These are phyloP conservation scores for Podosphaera xanthii DNA, from an alignment of 2,329 filamentous ascomycete genomes.

Conservation along the genomic window DNA sequence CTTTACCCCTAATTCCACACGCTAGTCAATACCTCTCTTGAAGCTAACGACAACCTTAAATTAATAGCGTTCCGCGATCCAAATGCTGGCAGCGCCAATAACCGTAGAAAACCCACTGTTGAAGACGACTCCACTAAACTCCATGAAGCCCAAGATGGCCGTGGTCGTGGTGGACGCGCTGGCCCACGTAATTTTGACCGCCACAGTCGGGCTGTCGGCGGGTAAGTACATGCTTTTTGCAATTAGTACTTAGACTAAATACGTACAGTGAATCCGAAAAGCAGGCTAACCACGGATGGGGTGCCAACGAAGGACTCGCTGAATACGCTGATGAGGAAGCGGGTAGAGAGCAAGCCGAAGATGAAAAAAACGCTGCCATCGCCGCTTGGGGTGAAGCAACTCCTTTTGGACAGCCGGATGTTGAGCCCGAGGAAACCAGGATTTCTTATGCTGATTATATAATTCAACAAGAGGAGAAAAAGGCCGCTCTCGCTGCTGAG, in stretches of 20 bases:
- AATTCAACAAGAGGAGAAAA: slow-evolving; percentile 54
- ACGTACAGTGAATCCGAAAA: slow-evolving; percentile 50
- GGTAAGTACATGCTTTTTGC: slow-evolving; percentile 7
- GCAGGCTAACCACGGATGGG: slow-evolving; percentile 78
- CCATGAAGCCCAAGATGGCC: slow-evolving; percentile 27
- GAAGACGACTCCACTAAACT: slow-evolving; percentile 33
- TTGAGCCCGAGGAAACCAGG: slow-evolving; percentile 47
- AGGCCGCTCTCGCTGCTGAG: slow-evolving; percentile 34
- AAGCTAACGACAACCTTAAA: slow-evolving; percentile 1
- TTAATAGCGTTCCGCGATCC: slow-evolving; percentile 68
- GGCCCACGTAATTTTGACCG: slow-evolving; percentile 16
- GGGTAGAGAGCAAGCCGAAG: slow-evolving; percentile 69
- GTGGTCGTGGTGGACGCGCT: slow-evolving; percentile 15
- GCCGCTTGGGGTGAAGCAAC: slow-evolving; percentile 8
- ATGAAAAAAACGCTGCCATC: slow-evolving; percentile 52
- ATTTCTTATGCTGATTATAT: slow-evolving; percentile 83
- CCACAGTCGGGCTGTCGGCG: slow-evolving; percentile 17
- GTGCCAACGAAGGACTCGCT: slow-evolving; percentile 55
- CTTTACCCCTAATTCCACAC: not conserved
- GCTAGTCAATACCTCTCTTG: not conserved
- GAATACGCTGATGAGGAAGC: slow-evolving; percentile 83
- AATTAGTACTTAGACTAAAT: slow-evolving; percentile 6
- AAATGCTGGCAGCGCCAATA: slow-evolving; percentile 56
- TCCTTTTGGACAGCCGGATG: slow-evolving; percentile 17
- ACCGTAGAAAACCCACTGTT: slow-evolving; percentile 59